These are phyloP conservation scores for Meyerozyma carpophila DNA, from an alignment of 1,139 yeast genomes.

Conservation along the genomic window DNA sequence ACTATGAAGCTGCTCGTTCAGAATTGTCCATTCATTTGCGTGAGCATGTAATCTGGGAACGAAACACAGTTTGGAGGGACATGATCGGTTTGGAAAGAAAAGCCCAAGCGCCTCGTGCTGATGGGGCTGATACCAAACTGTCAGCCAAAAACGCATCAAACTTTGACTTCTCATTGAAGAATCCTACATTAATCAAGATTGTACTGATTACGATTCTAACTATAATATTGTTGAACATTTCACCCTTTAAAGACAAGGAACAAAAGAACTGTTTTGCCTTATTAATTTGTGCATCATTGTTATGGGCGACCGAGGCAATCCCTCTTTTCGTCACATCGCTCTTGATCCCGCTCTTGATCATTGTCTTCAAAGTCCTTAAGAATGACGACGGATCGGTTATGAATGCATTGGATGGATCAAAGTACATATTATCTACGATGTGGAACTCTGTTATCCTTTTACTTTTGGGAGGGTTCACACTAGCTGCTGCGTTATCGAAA, in stretches of 20 bases:
- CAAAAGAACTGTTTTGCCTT: conserved; percentile 66
- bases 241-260: conserved; percentile 54
- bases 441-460: conserved; percentile 73
- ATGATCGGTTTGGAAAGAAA: conserved; percentile 25
- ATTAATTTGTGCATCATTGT: conserved; percentile 60
- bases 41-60: conserved; percentile 73
- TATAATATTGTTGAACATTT: conserved; percentile 42
- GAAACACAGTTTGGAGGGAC: conserved; percentile 71
- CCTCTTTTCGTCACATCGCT: conserved; percentile 67
- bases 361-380: conserved; percentile 50
- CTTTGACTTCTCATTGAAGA: conserved; percentile 25
- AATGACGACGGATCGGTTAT: conserved; percentile 51
- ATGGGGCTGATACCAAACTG: conserved; percentile 2
- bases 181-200: conserved; percentile 44
- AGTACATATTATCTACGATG: conserved; percentile 54
- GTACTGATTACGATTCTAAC: conserved; percentile 41
- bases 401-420: conserved; percentile 50
- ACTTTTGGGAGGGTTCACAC: conserved; percentile 65
- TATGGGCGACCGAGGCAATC: conserved; percentile 72
- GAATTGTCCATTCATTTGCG: conserved; percentile 58
- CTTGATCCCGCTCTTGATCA: conserved; percentile 56
- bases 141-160: conserved; percentile 4
- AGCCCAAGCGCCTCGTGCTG: conserved; percentile 31
- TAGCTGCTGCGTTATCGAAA: conserved; percentile 69
- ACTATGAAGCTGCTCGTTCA: conserved; percentile 36